Conservation (phyloP, 2,329 filamentous ascomycete genomes). For the Orbilia blumenaviensis region DNA sequence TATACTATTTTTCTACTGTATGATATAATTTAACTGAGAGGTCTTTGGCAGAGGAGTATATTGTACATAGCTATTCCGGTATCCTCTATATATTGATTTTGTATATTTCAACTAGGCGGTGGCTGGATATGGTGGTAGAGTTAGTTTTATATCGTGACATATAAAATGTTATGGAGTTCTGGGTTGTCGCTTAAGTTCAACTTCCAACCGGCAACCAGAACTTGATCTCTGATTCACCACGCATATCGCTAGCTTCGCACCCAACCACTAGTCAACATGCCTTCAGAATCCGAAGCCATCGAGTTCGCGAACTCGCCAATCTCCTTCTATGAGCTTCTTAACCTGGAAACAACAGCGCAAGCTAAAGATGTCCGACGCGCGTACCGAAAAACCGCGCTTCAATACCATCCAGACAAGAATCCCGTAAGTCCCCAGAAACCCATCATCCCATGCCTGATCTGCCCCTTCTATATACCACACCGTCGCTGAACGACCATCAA, state of each 20-base stretch:
- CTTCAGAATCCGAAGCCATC: constrained; percentile 56
- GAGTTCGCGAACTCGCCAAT: constrained; percentile 56
- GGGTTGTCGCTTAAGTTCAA: constrained; percentile 10
- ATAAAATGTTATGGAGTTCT: background rate
- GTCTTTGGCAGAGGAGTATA: background rate
- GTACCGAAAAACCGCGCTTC: constrained; percentile 66
- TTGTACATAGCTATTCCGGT: constrained; percentile 13
- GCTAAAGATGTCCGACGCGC: constrained; percentile 64
- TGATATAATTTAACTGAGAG: constrained; percentile 13
- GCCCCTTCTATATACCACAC: background rate
- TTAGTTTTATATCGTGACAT: background rate
- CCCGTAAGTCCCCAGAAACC: constrained; percentile 57
- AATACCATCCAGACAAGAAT: constrained; percentile 68
- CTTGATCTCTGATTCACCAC: constrained; percentile 5
- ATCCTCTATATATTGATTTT: background rate
- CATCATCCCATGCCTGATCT: background rate
- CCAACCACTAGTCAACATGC: constrained; percentile 33
- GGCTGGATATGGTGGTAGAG: too few relatives aligned
- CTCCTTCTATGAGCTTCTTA: constrained; percentile 67
- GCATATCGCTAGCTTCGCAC: background rate
- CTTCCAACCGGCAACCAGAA: background rate
- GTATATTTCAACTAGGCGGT: background rate
- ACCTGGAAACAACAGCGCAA: constrained; percentile 61
- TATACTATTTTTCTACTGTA: background rate
- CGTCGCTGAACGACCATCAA: constrained; percentile 33